Percentiles rank a stretch among this genome's conserved stretches.
Evolutionary conservation across 2,329 filamentous ascomycete species (phyloP).

Genomic region (Tolypocladium capitatum): DNA sequence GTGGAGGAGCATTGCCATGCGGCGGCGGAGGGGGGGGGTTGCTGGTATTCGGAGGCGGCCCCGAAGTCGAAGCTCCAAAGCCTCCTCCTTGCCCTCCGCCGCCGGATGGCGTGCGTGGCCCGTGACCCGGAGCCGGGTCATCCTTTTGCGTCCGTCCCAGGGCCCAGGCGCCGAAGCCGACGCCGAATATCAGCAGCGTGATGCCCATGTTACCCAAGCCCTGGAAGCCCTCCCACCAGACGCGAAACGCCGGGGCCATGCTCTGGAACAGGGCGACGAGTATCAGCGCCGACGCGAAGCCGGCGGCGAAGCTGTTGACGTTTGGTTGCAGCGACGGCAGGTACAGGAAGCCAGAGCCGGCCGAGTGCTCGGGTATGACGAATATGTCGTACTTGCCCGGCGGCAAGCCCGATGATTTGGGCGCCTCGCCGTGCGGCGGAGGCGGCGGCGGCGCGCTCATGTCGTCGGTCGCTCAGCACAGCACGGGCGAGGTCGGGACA

Average conservation of each 20-base stretch:
- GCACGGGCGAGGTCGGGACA: constrained; percentile 4
- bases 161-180: constrained; percentile 69
- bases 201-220: constrained; percentile 63
- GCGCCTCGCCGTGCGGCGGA: constrained; percentile 72
- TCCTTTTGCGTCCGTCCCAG: constrained; percentile 25
- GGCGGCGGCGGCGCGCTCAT: constrained; percentile 61
- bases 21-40: constrained; percentile 19
- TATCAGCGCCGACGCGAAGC: constrained; percentile 64
- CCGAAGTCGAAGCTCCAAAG: constrained; percentile 15
- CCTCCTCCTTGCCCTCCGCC: constrained; percentile 11
- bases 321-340: constrained; percentile 80
- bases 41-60: constrained; percentile 19
- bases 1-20: constrained; percentile 6
- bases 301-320: constrained; percentile 81
- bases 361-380: constrained; percentile 83
- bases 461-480: constrained; percentile 9
- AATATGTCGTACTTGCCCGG: constrained; percentile 95
- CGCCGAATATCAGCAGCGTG: constrained; percentile 54
- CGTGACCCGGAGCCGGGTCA: constrained; percentile 6
- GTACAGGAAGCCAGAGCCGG: constrained; percentile 82
- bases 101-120: constrained; percentile 9
- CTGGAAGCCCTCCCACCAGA: constrained; percentile 60
- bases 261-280: constrained; percentile 60
- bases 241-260: constrained; percentile 58
- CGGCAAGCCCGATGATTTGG: constrained; percentile 59